Evolutionary conservation across 2,329 filamentous ascomycete genomes (phyloP), one percentile per base, ranked within the genome.

Genomic region (Ophiostoma fasciatum): DNA sequence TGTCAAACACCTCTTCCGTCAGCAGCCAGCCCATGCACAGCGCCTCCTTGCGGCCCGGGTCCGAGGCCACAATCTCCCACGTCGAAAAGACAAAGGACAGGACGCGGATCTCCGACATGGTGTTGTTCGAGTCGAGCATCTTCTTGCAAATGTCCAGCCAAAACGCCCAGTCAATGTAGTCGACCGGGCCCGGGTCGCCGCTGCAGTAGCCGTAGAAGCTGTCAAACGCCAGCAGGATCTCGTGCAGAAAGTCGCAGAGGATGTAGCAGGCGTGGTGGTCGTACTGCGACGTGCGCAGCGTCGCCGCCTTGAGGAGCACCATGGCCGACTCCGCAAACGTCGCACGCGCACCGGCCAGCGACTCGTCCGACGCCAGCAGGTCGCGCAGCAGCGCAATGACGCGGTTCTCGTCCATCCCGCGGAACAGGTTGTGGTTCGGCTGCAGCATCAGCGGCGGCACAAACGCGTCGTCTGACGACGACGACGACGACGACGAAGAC

Each of bases 231-330:
- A 73, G 62, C 34, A 93, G 61, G 2, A 78, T 68, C 55, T 94
- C 85, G 51, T 94, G 83, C 19, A 94, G 61, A 45, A 94, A 85
- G 53, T 94, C 87, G 51, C 85, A 88, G n/a, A 94, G 64, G 9
- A 83, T 81, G 51, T 90, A 90, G 54, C 84, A 92, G 14, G 83
- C 80, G 43, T 74, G 74, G 50, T 84, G 82, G 52, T 92, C 78
- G 51, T 79, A 93, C 37, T 82, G 65, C 0, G 83, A 87, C 0
- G 80, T 87, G 45, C 72, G 75, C 45, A 77, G 74, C 2, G 83
- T 76, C 2, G 79, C 73, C 1, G 78, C 75, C 51, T 80, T 84
- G 51, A 90, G 64, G 20, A 92, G 61, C 19, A 65, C 62, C 48
- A 76, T 74, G 54, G 92, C 88, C 0, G 78, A 70, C 45, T 81